A percentile compares a stretch with the other conserved stretches of the same genome.
These are phyloP conservation scores for Zea luxurians DNA, from an alignment of 176 grass and related monocot species.

Conservation along the genomic window DNA sequence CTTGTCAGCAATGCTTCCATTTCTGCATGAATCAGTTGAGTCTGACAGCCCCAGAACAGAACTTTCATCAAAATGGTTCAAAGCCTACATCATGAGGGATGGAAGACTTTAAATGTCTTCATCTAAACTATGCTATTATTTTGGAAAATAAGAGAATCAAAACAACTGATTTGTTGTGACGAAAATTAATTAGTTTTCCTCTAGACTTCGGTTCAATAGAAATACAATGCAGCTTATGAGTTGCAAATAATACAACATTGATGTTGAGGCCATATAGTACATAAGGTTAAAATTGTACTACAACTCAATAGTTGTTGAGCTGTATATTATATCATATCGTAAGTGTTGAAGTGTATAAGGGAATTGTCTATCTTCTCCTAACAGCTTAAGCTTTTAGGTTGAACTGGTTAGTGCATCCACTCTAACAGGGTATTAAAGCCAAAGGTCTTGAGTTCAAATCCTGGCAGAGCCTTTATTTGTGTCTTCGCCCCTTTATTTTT, in stretches of 20 bases:
- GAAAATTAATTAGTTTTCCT: not conserved
- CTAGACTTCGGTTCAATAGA: not conserved
- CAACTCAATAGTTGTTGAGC: not conserved
- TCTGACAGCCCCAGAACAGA: constrained; percentile 21
- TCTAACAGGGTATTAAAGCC: no score
- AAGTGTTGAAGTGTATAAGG: not conserved
- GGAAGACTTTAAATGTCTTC: constrained; percentile 24
- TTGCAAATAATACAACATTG: not conserved
- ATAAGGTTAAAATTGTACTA: constrained; percentile 2
- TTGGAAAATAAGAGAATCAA: not conserved
- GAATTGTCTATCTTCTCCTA: no score
- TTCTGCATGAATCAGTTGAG: constrained; percentile 25
- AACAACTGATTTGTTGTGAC: not conserved
- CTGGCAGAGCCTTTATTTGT: no score
- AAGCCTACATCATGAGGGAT: constrained; percentile 33
- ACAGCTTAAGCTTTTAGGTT: no score
- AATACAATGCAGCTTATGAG: not conserved
- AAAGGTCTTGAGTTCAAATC: no score
- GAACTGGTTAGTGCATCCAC: no score
- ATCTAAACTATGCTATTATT: not conserved
- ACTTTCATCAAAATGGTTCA: constrained; percentile 33
- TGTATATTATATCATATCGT: not conserved
- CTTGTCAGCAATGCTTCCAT: constrained; percentile 19
- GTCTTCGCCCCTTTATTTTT: no score
- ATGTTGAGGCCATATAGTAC: not conserved